These are phyloP conservation scores for Cardamine occulta DNA, from an alignment of 345 rosid genomes.

Conservation along the genomic window DNA sequence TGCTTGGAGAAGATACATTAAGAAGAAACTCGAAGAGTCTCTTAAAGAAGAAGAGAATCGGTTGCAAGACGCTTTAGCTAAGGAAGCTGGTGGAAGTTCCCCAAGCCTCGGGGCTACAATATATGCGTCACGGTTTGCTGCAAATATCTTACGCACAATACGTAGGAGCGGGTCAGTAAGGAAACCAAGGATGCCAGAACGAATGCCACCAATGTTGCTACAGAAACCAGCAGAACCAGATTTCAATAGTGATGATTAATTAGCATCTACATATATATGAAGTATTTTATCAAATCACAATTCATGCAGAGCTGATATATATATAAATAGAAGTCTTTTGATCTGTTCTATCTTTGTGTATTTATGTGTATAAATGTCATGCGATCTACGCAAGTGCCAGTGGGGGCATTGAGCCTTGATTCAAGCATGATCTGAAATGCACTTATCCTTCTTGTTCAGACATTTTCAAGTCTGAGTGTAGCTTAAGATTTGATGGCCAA, in stretches of 20 bases:
- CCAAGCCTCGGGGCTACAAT: slow-evolving; percentile 91
- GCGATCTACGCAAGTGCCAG: slow-evolving; percentile 13
- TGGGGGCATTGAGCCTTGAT: slow-evolving; percentile 1
- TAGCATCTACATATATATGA: slow-evolving; percentile 14
- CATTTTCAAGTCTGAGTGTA: neutral
- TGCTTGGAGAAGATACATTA: slow-evolving; percentile 75
- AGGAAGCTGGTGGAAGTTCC: slow-evolving; percentile 61
- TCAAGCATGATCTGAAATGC: slow-evolving; percentile 34
- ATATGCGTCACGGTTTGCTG: slow-evolving; percentile 87
- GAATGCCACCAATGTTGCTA: slow-evolving; percentile 71
- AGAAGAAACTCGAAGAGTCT: slow-evolving; percentile 77
- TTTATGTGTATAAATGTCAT: slow-evolving; percentile 9
- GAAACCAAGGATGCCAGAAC: slow-evolving; percentile 62
- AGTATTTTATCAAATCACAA: slow-evolving; percentile 8
- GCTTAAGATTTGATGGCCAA: neutral
- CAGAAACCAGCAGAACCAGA: slow-evolving; percentile 96
- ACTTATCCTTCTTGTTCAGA: slow-evolving; percentile 11
- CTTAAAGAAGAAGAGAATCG: slow-evolving; percentile 70
- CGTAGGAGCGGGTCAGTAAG: slow-evolving; percentile 54
- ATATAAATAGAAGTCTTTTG: neutral
- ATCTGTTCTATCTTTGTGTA: slow-evolving; percentile 3
- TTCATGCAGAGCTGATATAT: slow-evolving; percentile 5
- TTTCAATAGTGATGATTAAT: slow-evolving; percentile 66
- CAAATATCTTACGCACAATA: slow-evolving; percentile 66
- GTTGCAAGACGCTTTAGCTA: slow-evolving; percentile 75